Conservation (phyloP, 2,329 filamentous ascomycete species). For the Beauveria pseudobassiana region DNA sequence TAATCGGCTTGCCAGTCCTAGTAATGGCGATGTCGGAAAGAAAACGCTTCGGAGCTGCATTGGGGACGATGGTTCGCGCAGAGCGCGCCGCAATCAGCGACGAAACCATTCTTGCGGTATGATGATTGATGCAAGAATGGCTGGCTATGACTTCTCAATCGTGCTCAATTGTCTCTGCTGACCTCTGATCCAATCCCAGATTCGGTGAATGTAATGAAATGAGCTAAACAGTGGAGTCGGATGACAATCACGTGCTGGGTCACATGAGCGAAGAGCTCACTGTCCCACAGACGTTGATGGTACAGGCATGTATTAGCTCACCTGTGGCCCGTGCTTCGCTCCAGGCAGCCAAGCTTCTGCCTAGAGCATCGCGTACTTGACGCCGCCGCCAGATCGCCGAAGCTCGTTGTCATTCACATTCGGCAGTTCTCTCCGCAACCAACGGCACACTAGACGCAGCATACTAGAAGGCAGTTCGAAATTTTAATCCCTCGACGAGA, state of each 20-base stretch:
- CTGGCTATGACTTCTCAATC: slow-evolving; percentile 13
- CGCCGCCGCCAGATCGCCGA: background rate
- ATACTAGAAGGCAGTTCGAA: background rate
- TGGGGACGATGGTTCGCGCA: slow-evolving; percentile 38
- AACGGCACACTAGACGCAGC: background rate
- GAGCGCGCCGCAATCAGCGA: slow-evolving; percentile 50
- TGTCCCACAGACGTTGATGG: no score
- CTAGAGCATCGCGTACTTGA: background rate
- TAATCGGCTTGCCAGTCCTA: slow-evolving; percentile 89
- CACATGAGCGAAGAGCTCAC: background rate
- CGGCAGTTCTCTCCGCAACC: background rate
- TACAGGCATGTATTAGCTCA: background rate
- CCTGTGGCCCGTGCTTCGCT: background rate
- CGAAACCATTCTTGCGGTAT: slow-evolving; percentile 43
- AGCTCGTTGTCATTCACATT: background rate
- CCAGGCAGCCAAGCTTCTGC: slow-evolving; percentile 3
- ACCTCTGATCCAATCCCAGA: background rate
- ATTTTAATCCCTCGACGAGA: background rate
- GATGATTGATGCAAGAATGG: slow-evolving; percentile 21
- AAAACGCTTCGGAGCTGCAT: slow-evolving; percentile 42
- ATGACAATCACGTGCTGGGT: background rate
- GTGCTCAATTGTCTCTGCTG: background rate
- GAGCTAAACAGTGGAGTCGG: background rate
- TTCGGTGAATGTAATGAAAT: slow-evolving; percentile 1
- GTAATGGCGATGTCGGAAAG: slow-evolving; percentile 86